Evolutionary conservation across 106 monocot genomes (phyloP).

Genomic region (Chionographis japonica): DNA sequence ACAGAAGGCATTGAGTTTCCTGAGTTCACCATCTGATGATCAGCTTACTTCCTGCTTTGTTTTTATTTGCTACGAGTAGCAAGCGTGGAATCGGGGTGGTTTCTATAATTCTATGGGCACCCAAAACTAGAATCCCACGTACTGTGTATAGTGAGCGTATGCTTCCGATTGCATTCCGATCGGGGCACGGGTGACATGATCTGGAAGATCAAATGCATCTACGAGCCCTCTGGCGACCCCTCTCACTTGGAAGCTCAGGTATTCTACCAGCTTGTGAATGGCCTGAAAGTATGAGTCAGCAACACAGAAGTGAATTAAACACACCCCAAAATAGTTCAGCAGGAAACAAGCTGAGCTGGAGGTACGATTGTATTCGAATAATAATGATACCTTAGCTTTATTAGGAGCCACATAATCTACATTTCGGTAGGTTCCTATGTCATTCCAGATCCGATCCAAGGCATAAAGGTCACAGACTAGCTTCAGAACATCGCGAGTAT

Average conservation of each 20-base stretch:
- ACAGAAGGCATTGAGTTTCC: too few relatives aligned
- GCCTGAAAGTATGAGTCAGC: conserved; percentile 36
- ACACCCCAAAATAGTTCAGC: too few relatives aligned
- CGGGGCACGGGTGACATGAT: conserved; percentile 69
- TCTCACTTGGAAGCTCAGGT: conserved; percentile 84
- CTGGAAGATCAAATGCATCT: conserved; percentile 88
- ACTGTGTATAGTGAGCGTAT: conserved; percentile 74
- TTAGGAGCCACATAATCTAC: conserved; percentile 95
- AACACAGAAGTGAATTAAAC: not conserved
- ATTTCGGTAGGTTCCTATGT: conserved; percentile 91
- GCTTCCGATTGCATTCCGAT: conserved; percentile 83
- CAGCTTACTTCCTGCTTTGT: too few relatives aligned
- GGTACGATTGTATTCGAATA: too few relatives aligned
- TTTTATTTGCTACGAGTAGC: too few relatives aligned
- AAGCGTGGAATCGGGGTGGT: too few relatives aligned
- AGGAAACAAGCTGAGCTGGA: too few relatives aligned
- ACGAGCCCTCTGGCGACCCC: conserved; percentile 70
- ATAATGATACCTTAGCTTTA: conserved; percentile 79
- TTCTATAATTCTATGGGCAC: not conserved
- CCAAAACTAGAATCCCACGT: conserved; percentile 59
- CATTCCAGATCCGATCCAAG: conserved; percentile 88
- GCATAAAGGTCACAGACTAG: conserved; percentile 92
- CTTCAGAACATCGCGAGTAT: conserved; percentile 67
- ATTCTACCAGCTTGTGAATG: conserved; percentile 78
- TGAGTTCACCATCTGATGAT: too few relatives aligned